These are phyloP conservation scores for Talaromyces sp. DNA, from an alignment of 2,329 filamentous ascomycete species.

Conservation along the genomic window DNA sequence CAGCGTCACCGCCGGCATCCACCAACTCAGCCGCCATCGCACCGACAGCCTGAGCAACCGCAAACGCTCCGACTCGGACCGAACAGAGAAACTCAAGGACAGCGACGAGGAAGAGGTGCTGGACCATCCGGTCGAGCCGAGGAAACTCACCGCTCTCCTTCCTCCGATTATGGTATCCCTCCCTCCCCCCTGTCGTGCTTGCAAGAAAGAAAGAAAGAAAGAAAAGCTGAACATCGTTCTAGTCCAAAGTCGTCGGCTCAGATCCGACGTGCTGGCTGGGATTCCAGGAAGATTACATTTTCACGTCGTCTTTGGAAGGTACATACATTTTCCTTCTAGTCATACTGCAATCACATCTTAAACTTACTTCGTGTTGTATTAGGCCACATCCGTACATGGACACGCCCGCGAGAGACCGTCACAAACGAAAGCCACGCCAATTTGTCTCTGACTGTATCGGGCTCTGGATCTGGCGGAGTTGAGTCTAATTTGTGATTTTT, in stretches of 20 bases:
- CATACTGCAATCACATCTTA: background rate
- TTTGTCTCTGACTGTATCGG: constrained; percentile 13
- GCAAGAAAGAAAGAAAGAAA: background rate
- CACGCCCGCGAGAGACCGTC: constrained; percentile 52
- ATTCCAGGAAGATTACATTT: constrained; percentile 90
- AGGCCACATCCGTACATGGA: constrained; percentile 74
- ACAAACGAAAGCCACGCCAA: constrained; percentile 32
- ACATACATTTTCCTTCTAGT: constrained; percentile 37
- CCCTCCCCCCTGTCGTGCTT: constrained; percentile 23
- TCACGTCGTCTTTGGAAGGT: constrained; percentile 90
- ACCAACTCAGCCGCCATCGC: constrained; percentile 52
- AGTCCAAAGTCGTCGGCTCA: constrained; percentile 78
- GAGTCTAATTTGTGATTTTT: background rate
- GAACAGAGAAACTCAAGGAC: constrained; percentile 44
- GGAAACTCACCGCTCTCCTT: constrained; percentile 74
- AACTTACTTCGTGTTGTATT: constrained; percentile 14
- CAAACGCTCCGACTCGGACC: constrained; percentile 65
- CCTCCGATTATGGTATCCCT: constrained; percentile 75
- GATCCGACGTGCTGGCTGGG: constrained; percentile 85
- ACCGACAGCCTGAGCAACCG: constrained; percentile 57
- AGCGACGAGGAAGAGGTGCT: constrained; percentile 56
- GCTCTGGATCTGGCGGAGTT: constrained; percentile 3
- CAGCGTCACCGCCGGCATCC: constrained; percentile 26
- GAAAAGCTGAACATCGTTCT: constrained; percentile 9
- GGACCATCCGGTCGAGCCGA: constrained; percentile 78